Evolutionary conservation across 306 rosid genomes (phyloP).

Genomic region (Fagus crenata): DNA sequence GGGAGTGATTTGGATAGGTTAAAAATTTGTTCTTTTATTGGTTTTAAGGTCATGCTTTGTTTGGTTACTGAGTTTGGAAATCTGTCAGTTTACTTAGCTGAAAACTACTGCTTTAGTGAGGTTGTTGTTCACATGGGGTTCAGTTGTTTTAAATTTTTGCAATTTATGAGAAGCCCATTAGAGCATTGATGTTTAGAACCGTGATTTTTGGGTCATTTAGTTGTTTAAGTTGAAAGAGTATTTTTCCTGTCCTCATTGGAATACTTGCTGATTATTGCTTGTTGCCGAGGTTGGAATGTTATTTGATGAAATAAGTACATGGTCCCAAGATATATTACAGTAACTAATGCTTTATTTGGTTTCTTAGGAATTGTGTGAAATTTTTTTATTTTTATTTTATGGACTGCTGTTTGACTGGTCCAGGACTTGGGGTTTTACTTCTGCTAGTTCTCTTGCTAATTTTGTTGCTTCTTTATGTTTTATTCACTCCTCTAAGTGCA

Average conservation of each 20-base stretch:
- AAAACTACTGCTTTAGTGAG: neutral
- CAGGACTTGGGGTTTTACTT: no score
- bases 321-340: neutral
- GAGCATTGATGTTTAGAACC: neutral
- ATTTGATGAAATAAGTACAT: constrained; percentile 3
- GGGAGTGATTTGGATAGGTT: constrained; percentile 23
- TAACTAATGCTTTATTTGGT: neutral
- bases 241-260: neutral
- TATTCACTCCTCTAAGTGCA: no score
- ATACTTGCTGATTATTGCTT: neutral
- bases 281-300: neutral
- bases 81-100: neutral
- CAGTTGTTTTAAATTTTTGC: neutral
- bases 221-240: constrained; percentile 25
- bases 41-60: constrained; percentile 1
- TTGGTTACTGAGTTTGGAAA: constrained; percentile 8
- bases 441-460: no score
- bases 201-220: constrained; percentile 14
- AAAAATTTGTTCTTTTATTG: constrained; percentile 11
- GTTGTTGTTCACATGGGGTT: neutral
- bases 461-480: no score
- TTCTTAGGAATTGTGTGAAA: neutral
- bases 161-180: neutral
- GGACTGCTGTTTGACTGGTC: no score
- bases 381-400: no score